A percentile compares a stretch with the other conserved stretches of the same genome.
These are phyloP conservation scores for Ilex asprella DNA, from an alignment of 257 asterid genomes.

Conservation along the genomic window DNA sequence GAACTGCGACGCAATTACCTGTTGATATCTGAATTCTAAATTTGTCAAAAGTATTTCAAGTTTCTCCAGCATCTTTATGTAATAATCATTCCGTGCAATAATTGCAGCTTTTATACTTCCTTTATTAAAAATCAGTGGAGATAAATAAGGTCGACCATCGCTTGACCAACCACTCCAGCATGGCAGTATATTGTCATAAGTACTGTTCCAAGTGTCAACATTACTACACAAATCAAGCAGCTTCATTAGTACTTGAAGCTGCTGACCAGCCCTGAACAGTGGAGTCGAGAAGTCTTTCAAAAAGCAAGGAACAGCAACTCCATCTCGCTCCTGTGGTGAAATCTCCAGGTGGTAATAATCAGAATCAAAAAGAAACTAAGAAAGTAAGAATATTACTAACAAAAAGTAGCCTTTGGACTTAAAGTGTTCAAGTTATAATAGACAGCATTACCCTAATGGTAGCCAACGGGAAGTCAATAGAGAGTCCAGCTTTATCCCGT, in stretches of 20 bases:
- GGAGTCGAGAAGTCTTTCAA: slow-evolving; percentile 70
- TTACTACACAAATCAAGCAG: slow-evolving; percentile 63
- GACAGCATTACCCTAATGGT: slow-evolving; percentile 56
- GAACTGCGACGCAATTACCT: slow-evolving; percentile 39
- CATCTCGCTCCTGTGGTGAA: slow-evolving; percentile 65
- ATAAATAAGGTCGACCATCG: slow-evolving; percentile 46
- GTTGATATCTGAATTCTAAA: slow-evolving; percentile 52
- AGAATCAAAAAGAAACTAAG: slow-evolving; percentile 15
- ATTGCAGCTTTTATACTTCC: slow-evolving; percentile 48
- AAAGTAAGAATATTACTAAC: slow-evolving; percentile 9
- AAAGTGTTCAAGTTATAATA: slow-evolving; percentile 16
- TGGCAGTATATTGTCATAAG: slow-evolving; percentile 63
- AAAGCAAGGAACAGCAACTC: slow-evolving; percentile 75
- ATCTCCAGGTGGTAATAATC: slow-evolving; percentile 16
- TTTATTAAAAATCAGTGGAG: slow-evolving; percentile 73
- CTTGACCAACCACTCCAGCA: slow-evolving; percentile 43
- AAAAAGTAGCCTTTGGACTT: slow-evolving; percentile 13
- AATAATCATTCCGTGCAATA: slow-evolving; percentile 56
- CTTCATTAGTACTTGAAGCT: slow-evolving; percentile 84
- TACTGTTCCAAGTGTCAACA: slow-evolving; percentile 36
- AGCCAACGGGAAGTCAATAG: slow-evolving; percentile 48
- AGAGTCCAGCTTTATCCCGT: slow-evolving; percentile 27
- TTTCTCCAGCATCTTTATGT: slow-evolving; percentile 67
- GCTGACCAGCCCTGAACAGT: slow-evolving; percentile 94
- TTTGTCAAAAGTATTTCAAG: slow-evolving; percentile 44